Conservation (phyloP, 2,329 filamentous ascomycete species). For the Cladosporium halotolerans region DNA sequence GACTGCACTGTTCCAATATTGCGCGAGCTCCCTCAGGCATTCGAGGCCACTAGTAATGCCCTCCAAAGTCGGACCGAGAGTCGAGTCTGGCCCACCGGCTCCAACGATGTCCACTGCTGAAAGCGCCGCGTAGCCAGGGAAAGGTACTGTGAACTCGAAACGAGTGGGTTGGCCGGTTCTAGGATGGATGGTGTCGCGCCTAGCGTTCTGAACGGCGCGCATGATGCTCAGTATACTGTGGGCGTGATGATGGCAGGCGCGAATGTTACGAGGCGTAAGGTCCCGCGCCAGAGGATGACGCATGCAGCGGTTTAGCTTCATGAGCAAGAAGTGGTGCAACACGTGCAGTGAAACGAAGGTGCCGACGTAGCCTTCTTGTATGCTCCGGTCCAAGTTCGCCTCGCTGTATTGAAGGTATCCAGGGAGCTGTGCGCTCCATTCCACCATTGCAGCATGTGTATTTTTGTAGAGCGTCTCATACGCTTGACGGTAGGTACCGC, state of each 20-base stretch:
- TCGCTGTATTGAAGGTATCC: slow-evolving; percentile 48
- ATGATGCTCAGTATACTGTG: slow-evolving; percentile 43
- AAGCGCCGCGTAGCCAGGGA: slow-evolving; percentile 56
- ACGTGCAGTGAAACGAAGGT: slow-evolving; percentile 60
- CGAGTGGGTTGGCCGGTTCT: slow-evolving; percentile 13
- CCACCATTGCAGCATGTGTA: slow-evolving; percentile 47
- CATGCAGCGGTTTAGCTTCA: slow-evolving; percentile 60
- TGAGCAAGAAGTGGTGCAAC: slow-evolving; percentile 57
- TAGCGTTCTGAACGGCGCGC: slow-evolving; percentile 16
- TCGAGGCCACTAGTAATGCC: slow-evolving; percentile 48
- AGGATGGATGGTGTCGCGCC: slow-evolving; percentile 15
- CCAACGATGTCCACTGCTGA: slow-evolving; percentile 62
- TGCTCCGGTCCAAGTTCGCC: slow-evolving; percentile 52
- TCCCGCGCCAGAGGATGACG: slow-evolving; percentile 39
- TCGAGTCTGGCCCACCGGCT: slow-evolving; percentile 49
- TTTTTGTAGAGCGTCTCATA: slow-evolving; percentile 49
- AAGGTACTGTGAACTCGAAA: slow-evolving; percentile 42
- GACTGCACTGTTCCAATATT: slow-evolving; percentile 55
- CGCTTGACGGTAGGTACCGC: slow-evolving; percentile 37
- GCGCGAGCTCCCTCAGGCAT: slow-evolving; percentile 51
- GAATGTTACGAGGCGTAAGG: slow-evolving; percentile 41
- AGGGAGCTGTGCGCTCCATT: slow-evolving; percentile 56
- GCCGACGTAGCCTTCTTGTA: slow-evolving; percentile 49
- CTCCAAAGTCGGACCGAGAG: slow-evolving; percentile 48
- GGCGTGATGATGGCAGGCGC: slow-evolving; percentile 48